Evolutionary conservation across 2,329 filamentous ascomycete species (phyloP), one percentile per base, ranked within the genome.

Genomic region (Ophiocordyceps camponoti-saundersi): DNA sequence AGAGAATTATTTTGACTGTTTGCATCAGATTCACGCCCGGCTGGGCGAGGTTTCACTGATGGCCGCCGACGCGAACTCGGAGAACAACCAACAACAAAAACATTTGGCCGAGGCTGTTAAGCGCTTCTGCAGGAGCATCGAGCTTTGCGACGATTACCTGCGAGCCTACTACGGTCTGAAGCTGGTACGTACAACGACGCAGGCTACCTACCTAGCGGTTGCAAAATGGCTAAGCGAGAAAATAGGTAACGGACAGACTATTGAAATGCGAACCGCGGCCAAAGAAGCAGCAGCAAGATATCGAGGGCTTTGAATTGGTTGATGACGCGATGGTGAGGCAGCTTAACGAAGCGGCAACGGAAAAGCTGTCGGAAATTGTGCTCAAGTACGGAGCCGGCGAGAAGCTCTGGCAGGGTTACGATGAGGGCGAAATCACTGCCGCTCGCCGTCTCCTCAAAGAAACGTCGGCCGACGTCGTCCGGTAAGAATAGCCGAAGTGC

Each of bases 161-260:
- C 79, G 92, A 50, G 92, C 89, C 1, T 94, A 88, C 61, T 96
- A 95, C 63, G 92, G 92, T 7, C 68, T 98, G 49, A 92, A 90
- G 61, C 62, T 89, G 63, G 82, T 88, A 64, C 57, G 75, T 57
- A 13, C 20, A 29, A 22, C 10, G 21, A 16, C 16, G 34, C 44
- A 53, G 26, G 55, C 23, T 23, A 23, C 22, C 23, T 16, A 42
- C n/a, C n/a, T n/a, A 42, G 7, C 5, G n/a, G n/a, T n/a, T 6
- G 12, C 42, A 30, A 16, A n/a, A 12, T 12, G 18, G n/a, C 45
- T 46, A 32, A 46, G 16, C 23, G 20, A 16, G 7, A 20, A 32
- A 4, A 16, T 49, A 76, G 73, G 66, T 68, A 16, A 72, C 73
- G 10, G 66, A 69, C 49, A 68, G 66, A 52, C 57, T 80, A 29